Conservation (phyloP, 805 yeast genomes). For the Geotrichum ghanense region DNA sequence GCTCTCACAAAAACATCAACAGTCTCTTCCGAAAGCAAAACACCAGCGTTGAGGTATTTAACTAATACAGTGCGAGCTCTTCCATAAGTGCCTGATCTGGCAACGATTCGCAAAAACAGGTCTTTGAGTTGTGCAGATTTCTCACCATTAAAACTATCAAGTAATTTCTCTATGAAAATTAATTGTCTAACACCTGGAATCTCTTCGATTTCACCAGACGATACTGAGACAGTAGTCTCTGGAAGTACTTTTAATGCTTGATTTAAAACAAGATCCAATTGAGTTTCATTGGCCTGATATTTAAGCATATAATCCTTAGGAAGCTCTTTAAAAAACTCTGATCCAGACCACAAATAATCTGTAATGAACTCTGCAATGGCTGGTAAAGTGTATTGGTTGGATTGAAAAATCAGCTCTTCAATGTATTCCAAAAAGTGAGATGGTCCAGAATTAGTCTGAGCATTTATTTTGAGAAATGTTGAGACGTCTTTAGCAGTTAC, state of each 20-base stretch:
- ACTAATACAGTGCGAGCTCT: slow-evolving; percentile 12
- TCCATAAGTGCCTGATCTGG: slow-evolving; percentile 17
- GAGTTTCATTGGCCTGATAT: background rate
- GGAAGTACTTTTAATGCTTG: slow-evolving; percentile 1
- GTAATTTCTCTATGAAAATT: background rate
- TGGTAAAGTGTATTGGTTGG: background rate
- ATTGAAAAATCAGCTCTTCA: background rate
- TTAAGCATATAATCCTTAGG: background rate
- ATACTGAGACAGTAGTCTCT: background rate
- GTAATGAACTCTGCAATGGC: background rate
- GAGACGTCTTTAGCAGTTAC: background rate
- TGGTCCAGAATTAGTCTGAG: too few species aligned
- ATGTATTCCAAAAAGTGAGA: background rate
- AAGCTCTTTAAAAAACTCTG: background rate
- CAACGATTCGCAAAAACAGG: slow-evolving; percentile 17
- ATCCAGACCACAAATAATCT: background rate
- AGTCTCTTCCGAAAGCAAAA: slow-evolving; percentile 13
- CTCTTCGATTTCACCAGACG: background rate
- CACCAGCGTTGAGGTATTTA: slow-evolving; percentile 5
- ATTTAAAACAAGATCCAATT: background rate
- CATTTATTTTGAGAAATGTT: background rate
- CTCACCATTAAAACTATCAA: background rate
- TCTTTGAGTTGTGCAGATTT: slow-evolving; percentile 12
- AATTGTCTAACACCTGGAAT: background rate
- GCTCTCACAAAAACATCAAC: slow-evolving; percentile 15